phyloP scores from a whole-genome alignment of 139 green algal species.

The Eudorina sp. region DNA sequence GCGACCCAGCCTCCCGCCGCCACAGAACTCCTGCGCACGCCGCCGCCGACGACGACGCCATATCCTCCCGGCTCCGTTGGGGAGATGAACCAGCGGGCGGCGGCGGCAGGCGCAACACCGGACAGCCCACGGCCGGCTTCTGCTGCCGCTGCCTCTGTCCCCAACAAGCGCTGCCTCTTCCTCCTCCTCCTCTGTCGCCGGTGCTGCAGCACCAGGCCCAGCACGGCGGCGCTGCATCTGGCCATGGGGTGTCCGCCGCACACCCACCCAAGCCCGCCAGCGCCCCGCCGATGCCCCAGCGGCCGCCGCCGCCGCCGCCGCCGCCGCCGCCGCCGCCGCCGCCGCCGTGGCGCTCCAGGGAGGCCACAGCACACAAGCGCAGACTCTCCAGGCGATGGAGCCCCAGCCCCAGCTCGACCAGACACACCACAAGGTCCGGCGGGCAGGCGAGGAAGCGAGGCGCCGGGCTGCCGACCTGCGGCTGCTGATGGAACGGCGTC shows the following conservation, averaged over 20 bases:
- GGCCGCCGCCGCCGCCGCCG: background rate
- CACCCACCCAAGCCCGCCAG: too few species aligned
- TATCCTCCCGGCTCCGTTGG: too few species aligned
- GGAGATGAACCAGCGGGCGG: too few species aligned
- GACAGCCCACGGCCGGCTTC: too few species aligned
- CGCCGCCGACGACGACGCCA: too few species aligned
- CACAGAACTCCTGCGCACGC: too few species aligned
- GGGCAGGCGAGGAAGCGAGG: background rate
- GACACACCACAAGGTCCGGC: constrained; percentile 6
- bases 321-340: background rate
- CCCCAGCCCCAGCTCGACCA: background rate
- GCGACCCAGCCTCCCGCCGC: background rate
- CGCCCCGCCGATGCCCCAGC: too few species aligned
- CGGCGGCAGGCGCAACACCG: too few species aligned
- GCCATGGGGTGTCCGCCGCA: background rate
- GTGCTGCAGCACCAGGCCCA: background rate
- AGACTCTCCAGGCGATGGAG: background rate
- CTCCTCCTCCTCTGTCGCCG: background rate
- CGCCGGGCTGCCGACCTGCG: background rate
- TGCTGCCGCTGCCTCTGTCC: background rate
- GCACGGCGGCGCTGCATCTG: background rate
- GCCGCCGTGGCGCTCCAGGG: too few species aligned
- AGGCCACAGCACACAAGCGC: background rate
- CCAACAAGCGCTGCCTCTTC: background rate
- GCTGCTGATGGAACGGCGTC: background rate